Evolutionary conservation across 2,329 filamentous ascomycete species (phyloP), one percentile per base, ranked within the genome.

Genomic region (Mycosphaerelloides madeirae): DNA sequence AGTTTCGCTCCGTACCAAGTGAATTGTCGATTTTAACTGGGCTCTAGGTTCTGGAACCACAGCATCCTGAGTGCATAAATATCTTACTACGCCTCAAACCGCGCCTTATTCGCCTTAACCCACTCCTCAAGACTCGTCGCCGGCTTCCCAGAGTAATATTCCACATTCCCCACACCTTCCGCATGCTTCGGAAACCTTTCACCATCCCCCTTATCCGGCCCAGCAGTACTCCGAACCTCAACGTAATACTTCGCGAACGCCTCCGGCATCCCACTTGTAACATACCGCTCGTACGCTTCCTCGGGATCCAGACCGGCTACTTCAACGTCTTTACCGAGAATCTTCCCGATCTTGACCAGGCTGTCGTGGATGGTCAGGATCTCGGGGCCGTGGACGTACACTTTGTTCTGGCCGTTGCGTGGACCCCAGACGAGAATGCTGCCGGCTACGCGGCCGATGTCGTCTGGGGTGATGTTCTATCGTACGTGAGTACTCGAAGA

Each of bases 371-470:
- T 49, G 1, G 65, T 57, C 15, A 68, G 29, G 9, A 65, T 29
- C 34, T 69, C 40, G 1, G 68, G 66, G 2, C 69, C 71, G 38
- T 60, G 63, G 9, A 74, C 44, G 38, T 59, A 60, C 13, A 73
- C 62, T 11, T 52, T 48, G 14, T 60, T 57, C 15, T 65, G 55
- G 3, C 28, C 29, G 29, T 31, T 29, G 3, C 28, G 11, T 7
- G 57, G 54, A 2, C 65, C 64, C 14, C 64, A 53, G 2, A 58
- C 66, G 2, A 75, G 60, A 7, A 74, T 54, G 0, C 50, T 60
- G 3, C 70, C 73, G 22, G 53, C 53, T 2, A 73, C 72, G 14
- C 57, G 51, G 9, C 74, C 74, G 33, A 77, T 74, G 50, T 76
- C 72, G 2, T 55, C 55, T 0, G 69, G 67, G 0, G 65, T 53